Evolutionary conservation across 2,329 filamentous ascomycete genomes (phyloP).

Genomic region (Aspergillus costaricaensis): DNA sequence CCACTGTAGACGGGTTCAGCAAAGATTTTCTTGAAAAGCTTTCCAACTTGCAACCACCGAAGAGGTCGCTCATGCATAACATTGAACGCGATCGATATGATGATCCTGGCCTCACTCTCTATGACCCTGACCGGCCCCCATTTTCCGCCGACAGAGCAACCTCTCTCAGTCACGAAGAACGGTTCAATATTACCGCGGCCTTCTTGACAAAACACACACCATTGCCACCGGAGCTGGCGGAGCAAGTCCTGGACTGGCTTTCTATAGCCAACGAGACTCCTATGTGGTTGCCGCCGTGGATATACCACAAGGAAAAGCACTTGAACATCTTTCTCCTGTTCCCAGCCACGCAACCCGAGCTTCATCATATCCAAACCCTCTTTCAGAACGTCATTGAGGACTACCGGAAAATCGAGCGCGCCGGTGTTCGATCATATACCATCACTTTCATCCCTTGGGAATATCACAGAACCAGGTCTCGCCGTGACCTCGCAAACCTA

Average conservation of each 20-base stretch:
- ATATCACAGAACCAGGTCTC: neutral
- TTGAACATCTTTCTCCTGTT: neutral
- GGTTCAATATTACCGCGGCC: neutral
- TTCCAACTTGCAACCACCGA: neutral
- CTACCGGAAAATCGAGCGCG: too few relatives aligned
- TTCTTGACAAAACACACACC: neutral
- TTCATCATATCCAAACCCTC: neutral
- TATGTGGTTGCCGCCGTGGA: neutral
- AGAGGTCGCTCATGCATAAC: neutral
- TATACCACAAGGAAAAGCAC: neutral
- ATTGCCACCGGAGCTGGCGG: neutral
- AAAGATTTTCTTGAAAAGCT: neutral
- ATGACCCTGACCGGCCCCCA: neutral
- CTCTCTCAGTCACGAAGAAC: neutral
- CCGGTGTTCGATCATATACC: neutral
- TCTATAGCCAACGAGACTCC: neutral
- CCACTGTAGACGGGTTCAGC: neutral
- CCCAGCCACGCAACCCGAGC: neutral
- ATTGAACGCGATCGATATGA: neutral
- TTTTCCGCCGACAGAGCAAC: neutral
- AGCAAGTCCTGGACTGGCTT: neutral
- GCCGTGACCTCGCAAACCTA: neutral
- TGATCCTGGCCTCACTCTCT: neutral
- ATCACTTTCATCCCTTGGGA: neutral
- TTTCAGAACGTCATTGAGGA: neutral